phyloP scores from a whole-genome alignment of 2,329 filamentous ascomycete species.

The Cytospora piceae region DNA sequence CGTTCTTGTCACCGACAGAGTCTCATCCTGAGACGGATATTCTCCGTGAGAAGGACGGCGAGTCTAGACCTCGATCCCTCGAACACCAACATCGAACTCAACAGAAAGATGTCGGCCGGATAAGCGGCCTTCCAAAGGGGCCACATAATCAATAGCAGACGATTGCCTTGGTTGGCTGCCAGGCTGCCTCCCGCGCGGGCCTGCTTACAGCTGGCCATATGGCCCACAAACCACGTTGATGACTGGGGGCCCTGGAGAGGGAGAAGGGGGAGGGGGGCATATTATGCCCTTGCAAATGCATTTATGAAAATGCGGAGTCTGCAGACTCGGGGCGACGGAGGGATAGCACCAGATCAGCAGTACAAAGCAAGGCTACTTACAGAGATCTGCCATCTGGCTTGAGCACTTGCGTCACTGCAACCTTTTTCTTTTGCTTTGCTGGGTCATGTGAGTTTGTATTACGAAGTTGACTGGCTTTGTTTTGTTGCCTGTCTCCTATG shows the following conservation, averaged over 20 bases:
- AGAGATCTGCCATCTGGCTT: neutral
- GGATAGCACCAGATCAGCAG: neutral
- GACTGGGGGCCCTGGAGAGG: neutral
- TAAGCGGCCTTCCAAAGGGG: constrained; percentile 11
- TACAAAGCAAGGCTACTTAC: neutral
- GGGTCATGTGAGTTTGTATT: constrained; percentile 10
- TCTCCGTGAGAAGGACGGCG: neutral
- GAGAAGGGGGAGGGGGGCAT: too few relatives aligned
- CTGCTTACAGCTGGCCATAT: constrained; percentile 23
- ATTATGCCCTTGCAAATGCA: neutral
- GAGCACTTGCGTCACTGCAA: constrained; percentile 15
- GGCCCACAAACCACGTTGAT: constrained; percentile 3
- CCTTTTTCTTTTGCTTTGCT: neutral
- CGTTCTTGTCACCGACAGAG: neutral
- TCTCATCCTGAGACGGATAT: neutral
- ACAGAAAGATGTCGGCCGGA: neutral
- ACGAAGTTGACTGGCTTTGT: constrained; percentile 6
- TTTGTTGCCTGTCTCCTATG: neutral
- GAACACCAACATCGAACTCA: neutral
- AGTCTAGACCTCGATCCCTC: neutral
- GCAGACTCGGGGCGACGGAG: too few relatives aligned
- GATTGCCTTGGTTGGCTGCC: constrained; percentile 12
- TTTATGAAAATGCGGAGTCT: neutral
- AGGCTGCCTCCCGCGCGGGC: constrained; percentile 20
- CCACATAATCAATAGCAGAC: constrained; percentile 8